phyloP scores from a whole-genome alignment of 2,329 filamentous ascomycete genomes.

The Colletotrichum incanum region DNA sequence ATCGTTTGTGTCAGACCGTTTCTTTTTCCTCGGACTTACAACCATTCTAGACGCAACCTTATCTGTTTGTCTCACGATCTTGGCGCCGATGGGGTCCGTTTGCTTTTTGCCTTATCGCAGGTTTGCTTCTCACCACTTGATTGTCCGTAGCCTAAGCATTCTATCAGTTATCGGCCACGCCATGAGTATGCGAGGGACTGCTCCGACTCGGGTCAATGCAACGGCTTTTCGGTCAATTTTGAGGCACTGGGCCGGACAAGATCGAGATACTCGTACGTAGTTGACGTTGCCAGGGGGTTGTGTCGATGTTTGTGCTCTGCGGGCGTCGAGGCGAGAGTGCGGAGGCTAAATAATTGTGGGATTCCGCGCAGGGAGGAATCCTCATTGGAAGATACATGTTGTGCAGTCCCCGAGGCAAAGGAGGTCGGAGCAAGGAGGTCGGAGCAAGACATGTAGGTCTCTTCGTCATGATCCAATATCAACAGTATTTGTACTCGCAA shows the following conservation, averaged over 20 bases:
- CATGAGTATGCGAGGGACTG: not conserved
- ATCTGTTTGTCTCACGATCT: not conserved
- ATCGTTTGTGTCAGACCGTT: not conserved
- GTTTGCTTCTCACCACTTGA: not conserved
- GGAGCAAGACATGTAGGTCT: not conserved
- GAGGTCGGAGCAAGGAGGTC: too few relatives aligned
- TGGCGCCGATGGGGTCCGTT: not conserved
- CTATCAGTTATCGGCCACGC: not conserved
- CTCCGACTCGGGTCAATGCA: not conserved
- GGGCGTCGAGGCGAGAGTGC: not conserved
- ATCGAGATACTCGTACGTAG: not conserved
- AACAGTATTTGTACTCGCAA: not conserved
- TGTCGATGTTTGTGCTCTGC: not conserved
- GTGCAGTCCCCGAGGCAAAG: not conserved
- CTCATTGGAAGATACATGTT: not conserved
- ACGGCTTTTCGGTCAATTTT: not conserved
- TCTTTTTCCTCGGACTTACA: not conserved
- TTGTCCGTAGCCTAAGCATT: not conserved
- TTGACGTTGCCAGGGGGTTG: not conserved
- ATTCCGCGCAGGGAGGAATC: not conserved
- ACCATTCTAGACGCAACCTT: not conserved
- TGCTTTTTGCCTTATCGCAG: conserved; percentile 7
- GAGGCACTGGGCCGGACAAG: not conserved
- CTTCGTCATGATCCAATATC: not conserved
- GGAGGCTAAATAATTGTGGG: not conserved